Conservation (phyloP, 164 flowering plant genomes). For the Annona squamosa region DNA sequence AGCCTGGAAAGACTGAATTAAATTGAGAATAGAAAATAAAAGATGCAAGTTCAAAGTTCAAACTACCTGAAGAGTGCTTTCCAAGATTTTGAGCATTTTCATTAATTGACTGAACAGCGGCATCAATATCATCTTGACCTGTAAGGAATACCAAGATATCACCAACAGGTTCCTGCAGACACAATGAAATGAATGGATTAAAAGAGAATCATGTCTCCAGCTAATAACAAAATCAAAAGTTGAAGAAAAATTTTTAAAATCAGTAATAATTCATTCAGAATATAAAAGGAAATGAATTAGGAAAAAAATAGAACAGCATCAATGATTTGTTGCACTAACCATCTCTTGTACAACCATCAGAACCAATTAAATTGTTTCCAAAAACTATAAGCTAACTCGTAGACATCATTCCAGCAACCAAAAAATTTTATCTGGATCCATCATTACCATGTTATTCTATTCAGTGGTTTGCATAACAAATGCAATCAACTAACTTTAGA, state of each 20-base stretch:
- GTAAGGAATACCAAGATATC: constrained; percentile 91
- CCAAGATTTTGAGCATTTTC: constrained; percentile 56
- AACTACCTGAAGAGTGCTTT: constrained; percentile 48
- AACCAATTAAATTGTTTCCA: too few species aligned
- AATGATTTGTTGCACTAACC: too few species aligned
- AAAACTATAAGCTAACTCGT: too few species aligned
- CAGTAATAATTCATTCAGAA: too few species aligned
- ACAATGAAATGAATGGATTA: constrained; percentile 6
- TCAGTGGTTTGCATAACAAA: too few species aligned
- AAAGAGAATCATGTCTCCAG: neutral
- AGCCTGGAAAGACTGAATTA: neutral
- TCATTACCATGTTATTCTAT: too few species aligned
- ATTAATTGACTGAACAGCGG: constrained; percentile 61
- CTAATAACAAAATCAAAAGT: neutral
- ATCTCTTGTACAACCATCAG: too few species aligned
- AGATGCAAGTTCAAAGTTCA: neutral
- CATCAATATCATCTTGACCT: constrained; percentile 97
- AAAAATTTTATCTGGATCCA: too few species aligned
- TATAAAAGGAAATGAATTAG: too few species aligned
- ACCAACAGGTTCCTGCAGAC: constrained; percentile 69
- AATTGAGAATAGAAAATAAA: neutral
- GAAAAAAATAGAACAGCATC: too few species aligned
- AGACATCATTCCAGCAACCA: too few species aligned
- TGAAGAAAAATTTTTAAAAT: neutral
- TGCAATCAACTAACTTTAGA: too few species aligned